Evolutionary conservation across 2,329 filamentous ascomycete species (phyloP).

Genomic region (Beauveria sp.): DNA sequence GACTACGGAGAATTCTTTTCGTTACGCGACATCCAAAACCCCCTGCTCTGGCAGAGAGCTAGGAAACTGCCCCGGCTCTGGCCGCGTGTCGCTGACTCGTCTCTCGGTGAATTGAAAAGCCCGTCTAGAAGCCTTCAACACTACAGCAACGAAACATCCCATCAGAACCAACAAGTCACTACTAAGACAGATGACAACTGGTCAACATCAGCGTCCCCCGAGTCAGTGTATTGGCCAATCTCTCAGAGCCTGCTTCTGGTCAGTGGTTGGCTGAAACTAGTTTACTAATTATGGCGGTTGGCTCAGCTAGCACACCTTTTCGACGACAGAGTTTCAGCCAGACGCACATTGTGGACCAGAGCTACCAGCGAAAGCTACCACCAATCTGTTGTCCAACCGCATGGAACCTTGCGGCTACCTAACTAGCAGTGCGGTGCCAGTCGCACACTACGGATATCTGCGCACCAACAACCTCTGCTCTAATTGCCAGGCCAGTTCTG

Average conservation of each 20-base stretch:
- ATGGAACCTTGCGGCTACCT: constrained; percentile 8
- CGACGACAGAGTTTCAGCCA: constrained; percentile 8
- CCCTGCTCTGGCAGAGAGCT: background rate
- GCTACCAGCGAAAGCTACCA: background rate
- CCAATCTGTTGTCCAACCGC: background rate
- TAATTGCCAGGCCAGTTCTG: background rate
- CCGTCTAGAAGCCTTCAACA: background rate
- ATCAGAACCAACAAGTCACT: background rate
- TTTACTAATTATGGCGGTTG: background rate
- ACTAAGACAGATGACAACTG: too few species aligned
- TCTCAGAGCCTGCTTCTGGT: background rate
- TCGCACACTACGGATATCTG: background rate
- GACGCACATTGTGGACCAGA: background rate
- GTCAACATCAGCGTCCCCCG: background rate
- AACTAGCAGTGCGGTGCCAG: background rate
- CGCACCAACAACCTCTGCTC: background rate
- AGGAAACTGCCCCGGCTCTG: background rate
- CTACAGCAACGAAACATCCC: background rate
- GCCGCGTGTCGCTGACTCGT: background rate
- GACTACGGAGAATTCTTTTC: background rate
- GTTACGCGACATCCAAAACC: background rate
- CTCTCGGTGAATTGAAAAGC: background rate
- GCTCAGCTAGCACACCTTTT: background rate
- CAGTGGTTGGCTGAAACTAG: background rate
- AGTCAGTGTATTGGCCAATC: background rate